These are phyloP conservation scores for Kodamaea fungicola DNA, from an alignment of 1,139 yeast species.

Conservation along the genomic window DNA sequence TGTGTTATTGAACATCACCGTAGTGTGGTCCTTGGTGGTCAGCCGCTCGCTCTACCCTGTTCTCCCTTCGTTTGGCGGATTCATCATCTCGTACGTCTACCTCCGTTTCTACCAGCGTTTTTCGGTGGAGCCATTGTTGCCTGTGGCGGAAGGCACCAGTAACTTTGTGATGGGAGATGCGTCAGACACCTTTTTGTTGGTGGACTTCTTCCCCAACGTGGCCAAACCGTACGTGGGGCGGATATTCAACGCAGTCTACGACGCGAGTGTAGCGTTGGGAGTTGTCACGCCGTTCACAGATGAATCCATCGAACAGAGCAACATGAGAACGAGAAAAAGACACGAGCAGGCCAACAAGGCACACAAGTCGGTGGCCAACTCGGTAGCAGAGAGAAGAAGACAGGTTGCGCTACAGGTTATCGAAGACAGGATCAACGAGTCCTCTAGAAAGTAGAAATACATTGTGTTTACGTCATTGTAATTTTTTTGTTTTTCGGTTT, in stretches of 20 bases:
- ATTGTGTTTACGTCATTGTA: slow-evolving; percentile 1
- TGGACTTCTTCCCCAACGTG: slow-evolving; percentile 73
- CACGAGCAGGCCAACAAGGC: slow-evolving; percentile 42
- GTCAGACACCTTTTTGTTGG: slow-evolving; percentile 80
- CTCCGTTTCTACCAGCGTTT: slow-evolving; percentile 68
- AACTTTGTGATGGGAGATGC: slow-evolving; percentile 66
- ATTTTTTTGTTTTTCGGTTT: neutral
- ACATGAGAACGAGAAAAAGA: slow-evolving; percentile 62
- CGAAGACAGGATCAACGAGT: slow-evolving; percentile 61
- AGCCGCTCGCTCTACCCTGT: slow-evolving; percentile 48
- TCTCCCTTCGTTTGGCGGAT: slow-evolving; percentile 66
- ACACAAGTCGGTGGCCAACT: slow-evolving; percentile 44
- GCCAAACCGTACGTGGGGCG: slow-evolving; percentile 50
- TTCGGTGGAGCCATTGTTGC: slow-evolving; percentile 35
- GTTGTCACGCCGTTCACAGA: slow-evolving; percentile 66
- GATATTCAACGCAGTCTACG: slow-evolving; percentile 55
- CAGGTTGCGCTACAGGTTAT: slow-evolving; percentile 81
- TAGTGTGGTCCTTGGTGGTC: slow-evolving; percentile 42
- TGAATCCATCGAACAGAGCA: slow-evolving; percentile 70
- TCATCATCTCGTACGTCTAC: slow-evolving; percentile 68
- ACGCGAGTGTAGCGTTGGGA: slow-evolving; percentile 50
- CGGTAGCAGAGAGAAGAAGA: slow-evolving; percentile 80
- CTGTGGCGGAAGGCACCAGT: slow-evolving; percentile 26
- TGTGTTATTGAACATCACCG: slow-evolving; percentile 44
- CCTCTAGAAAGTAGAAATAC: slow-evolving; percentile 1